Evolutionary conservation across 345 rosid species (phyloP).

Genomic region (Rhodamnia argentea): DNA sequence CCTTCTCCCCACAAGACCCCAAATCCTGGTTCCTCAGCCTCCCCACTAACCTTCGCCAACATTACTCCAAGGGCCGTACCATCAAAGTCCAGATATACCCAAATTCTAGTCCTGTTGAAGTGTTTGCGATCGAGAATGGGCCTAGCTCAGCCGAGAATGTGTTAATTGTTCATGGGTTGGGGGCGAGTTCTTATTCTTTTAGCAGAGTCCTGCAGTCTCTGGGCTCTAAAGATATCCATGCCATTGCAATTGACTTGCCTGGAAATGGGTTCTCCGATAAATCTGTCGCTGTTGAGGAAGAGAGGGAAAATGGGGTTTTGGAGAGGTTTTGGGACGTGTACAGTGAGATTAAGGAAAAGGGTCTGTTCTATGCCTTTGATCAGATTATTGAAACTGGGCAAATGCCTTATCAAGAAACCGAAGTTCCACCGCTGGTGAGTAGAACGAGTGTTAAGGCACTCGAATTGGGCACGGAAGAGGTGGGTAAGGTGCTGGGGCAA

Average conservation of each 20-base stretch:
- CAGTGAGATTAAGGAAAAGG: slow-evolving; percentile 70
- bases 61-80: slow-evolving; percentile 69
- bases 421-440: slow-evolving; percentile 18
- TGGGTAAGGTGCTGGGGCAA: slow-evolving; percentile 54
- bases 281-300: slow-evolving; percentile 46
- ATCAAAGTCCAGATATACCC: slow-evolving; percentile 55
- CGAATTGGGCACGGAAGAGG: slow-evolving; percentile 61
- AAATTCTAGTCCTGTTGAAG: slow-evolving; percentile 39
- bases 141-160: slow-evolving; percentile 36
- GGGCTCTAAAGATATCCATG: slow-evolving; percentile 57
- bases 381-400: slow-evolving; percentile 86
- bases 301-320: slow-evolving; percentile 34
- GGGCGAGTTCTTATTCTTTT: slow-evolving; percentile 70
- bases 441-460: slow-evolving; percentile 40
- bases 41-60: slow-evolving; percentile 58
- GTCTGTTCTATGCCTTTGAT: slow-evolving; percentile 92
- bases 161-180: slow-evolving; percentile 66
- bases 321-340: slow-evolving; percentile 59
- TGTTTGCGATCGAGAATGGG: slow-evolving; percentile 51
- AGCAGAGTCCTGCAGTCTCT: slow-evolving; percentile 29
- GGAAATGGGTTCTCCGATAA: slow-evolving; percentile 94
- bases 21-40: slow-evolving; percentile 82
- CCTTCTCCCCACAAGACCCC: slow-evolving; percentile 44
- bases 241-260: slow-evolving; percentile 77
- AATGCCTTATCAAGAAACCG: slow-evolving; percentile 61